Evolutionary conservation across 148 eudicot genomes (phyloP).

Genomic region (Rhododendron williamsianum): DNA sequence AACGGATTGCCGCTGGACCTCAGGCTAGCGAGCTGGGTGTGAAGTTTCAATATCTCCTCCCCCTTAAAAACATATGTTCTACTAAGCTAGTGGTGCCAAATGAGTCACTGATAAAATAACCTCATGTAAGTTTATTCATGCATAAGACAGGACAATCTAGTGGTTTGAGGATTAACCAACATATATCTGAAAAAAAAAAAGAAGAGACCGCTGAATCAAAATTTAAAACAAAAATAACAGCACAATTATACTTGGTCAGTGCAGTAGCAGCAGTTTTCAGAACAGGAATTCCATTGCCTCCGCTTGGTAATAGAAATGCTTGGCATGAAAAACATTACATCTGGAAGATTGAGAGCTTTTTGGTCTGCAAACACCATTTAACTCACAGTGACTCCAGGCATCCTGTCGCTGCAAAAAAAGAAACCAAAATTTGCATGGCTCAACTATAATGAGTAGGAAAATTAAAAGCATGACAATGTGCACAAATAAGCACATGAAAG

Average conservation of each 20-base stretch:
- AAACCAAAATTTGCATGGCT: conserved; percentile 11
- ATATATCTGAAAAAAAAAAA: not conserved
- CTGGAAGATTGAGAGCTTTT: conserved; percentile 23
- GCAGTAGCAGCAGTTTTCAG: conserved; percentile 36
- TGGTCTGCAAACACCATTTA: conserved; percentile 19
- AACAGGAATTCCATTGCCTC: conserved; percentile 38
- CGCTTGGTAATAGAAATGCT: conserved; percentile 43
- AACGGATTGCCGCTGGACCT: not conserved
- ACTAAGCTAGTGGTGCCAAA: not conserved
- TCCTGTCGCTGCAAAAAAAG: conserved; percentile 40
- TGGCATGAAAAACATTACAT: conserved; percentile 39
- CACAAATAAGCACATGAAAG: not conserved
- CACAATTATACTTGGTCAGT: conserved; percentile 40
- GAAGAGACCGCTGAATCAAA: not conserved
- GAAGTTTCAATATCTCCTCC: not conserved
- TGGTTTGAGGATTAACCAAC: not conserved
- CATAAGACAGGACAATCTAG: not conserved
- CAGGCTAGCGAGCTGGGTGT: not conserved
- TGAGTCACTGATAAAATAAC: not conserved
- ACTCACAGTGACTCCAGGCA: conserved; percentile 38
- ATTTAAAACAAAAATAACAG: not conserved
- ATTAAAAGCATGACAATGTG: not conserved
- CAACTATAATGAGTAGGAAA: not conserved
- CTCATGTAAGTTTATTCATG: not conserved
- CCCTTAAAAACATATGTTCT: not conserved